These are phyloP conservation scores for Kalaharituber pfeilii DNA, from an alignment of 2,329 filamentous ascomycete species.

Conservation along the genomic window DNA sequence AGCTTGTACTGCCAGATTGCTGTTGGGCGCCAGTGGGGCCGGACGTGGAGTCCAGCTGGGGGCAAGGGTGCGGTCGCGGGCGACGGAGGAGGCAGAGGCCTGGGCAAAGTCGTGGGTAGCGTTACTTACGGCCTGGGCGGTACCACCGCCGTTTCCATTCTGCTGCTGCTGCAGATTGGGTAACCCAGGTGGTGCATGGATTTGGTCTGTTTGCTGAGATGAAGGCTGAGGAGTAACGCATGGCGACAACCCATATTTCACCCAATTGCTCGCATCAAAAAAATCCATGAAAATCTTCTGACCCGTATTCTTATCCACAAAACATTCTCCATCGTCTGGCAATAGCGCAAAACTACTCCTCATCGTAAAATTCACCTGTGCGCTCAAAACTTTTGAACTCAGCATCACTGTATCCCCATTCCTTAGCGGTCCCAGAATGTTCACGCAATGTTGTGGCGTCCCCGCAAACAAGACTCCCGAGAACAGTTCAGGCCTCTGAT, in stretches of 20 bases:
- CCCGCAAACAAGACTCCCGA: constrained; percentile 74
- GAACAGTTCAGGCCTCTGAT: constrained; percentile 68
- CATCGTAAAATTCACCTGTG: constrained; percentile 83
- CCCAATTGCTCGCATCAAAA: constrained; percentile 63
- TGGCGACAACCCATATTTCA: constrained; percentile 58
- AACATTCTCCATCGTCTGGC: constrained; percentile 73
- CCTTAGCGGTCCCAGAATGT: constrained; percentile 73
- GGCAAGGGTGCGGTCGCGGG: constrained; percentile 22
- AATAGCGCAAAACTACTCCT: constrained; percentile 71
- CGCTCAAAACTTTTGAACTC: constrained; percentile 75
- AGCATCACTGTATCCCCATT: constrained; percentile 86
- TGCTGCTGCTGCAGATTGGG: neutral
- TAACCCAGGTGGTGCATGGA: constrained; percentile 4
- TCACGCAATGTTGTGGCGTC: constrained; percentile 69
- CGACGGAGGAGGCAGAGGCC: constrained; percentile 8
- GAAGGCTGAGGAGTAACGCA: constrained; percentile 49
- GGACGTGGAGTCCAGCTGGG: constrained; percentile 9
- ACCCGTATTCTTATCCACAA: constrained; percentile 64
- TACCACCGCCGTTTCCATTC: neutral
- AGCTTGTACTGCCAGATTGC: neutral
- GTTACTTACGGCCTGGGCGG: too few species aligned
- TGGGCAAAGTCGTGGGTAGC: too few species aligned
- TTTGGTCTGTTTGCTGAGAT: constrained; percentile 12
- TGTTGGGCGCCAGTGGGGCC: constrained; percentile 1
- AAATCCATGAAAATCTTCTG: constrained; percentile 73